Evolutionary conservation across 1,139 yeast genomes (phyloP), one percentile per base, ranked within the genome.

Genomic region (Pichia sp.): DNA sequence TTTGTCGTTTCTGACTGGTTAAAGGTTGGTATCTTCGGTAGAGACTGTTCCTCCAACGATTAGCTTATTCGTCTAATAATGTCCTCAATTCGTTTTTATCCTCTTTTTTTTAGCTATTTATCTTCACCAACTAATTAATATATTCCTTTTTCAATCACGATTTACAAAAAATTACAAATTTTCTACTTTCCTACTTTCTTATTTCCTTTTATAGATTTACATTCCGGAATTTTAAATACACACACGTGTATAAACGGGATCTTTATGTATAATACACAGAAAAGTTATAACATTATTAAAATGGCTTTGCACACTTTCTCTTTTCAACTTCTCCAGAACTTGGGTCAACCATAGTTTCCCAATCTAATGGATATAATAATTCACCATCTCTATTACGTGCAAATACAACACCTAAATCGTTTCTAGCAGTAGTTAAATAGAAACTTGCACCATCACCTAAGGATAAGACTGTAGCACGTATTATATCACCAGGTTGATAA

Each of bases 261-360:
- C n/a, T n/a, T n/a, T n/a, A n/a, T n/a, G n/a, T n/a, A n/a, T n/a
- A n/a, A n/a, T n/a, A n/a, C n/a, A n/a, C n/a, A n/a, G n/a, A n/a
- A n/a, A n/a, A n/a, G n/a, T n/a, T n/a, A n/a, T n/a, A n/a, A n/a
- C n/a, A n/a, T n/a, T 19, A 28, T 33, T 47, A 72, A 58, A 85
- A 84, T 10, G 97, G 96, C 65, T 89, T 91, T 6, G 99, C 99
- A 68, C 96, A 89, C 66, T 94, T 94, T 51, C 99, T 76, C 58
- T 73, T 73, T 61, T 91, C 98, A 22, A 81, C 67, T 19, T 75
- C 77, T 1, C 97, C 97, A 4, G 90, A 81, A 37, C 69, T 71
- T 4, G 83, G 81, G 54, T 88, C 82, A 41, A 85, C 76, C 98
- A 94, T 93, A 11, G 90, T 86, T 67, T 90, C 91, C 98, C 99